Evolutionary conservation across 2,329 filamentous ascomycete genomes (phyloP), one percentile per base, ranked within the genome.

Genomic region (Aspergillaceae sp.): DNA sequence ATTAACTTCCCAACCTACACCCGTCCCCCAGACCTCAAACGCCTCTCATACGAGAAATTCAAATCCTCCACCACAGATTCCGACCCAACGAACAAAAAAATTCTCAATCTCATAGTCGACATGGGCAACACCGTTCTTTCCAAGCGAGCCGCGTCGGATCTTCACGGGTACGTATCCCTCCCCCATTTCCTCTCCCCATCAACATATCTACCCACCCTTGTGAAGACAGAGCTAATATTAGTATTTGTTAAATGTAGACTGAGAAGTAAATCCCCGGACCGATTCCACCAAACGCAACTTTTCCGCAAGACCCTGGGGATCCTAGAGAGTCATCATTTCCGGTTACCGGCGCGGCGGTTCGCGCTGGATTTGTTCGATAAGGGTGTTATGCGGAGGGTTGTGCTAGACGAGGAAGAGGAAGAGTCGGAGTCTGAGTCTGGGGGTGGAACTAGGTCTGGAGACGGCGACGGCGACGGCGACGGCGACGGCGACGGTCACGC

Each of bases 361-460:
- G 86, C 95, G 33, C 83, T 97, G 49, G 92, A 97, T 62, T 71
- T 98, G 26, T 98, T 98, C 59, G 91, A 97, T 60, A 92, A 91
- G 68, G 83, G 80, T 48, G 87, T 97, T 38, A 76, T 97, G 68
- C 77, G 89, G 52, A 80, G 81, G 53, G 86, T 96, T 49, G 86
- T 98, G 8, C 82, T 94, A 48, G 83, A 86, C 43, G 84, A 87
- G 56, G 84, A 86, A 19, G 66, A 67, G 10, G 40, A 38, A 4
- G 62, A 66, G 32, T 65, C 60, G 1, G 65, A 65, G 29, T 56
- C 56, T 1, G 57, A 56, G 29, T 63, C 57, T 32, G 30, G 8
- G 30, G 30, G 30, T 19, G 19, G 19, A 19, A 19, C 19, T 19
- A 19, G 19, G 19, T 19, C 19, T 19, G 19, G 19, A 19, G 19